A percentile compares a stretch with the other conserved stretches of the same genome.
Evolutionary conservation across 768 basidiomycete genomes (phyloP).

Genomic region (Rhizopogon vinicolor): DNA sequence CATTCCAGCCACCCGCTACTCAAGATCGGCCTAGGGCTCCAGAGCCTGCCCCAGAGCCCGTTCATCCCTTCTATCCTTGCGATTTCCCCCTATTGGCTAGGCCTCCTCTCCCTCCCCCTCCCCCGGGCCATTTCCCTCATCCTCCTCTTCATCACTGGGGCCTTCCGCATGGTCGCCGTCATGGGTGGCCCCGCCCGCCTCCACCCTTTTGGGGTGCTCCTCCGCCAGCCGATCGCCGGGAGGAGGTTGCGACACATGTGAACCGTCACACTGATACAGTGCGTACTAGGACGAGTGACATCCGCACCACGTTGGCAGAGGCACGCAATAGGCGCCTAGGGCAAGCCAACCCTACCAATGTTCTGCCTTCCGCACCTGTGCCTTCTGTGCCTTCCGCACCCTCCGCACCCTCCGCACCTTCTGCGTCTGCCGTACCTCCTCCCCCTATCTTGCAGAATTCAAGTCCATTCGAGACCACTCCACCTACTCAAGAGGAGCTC

Average conservation of each 20-base stretch:
- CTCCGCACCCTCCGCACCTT: background rate
- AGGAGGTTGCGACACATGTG: background rate
- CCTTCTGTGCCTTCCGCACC: background rate
- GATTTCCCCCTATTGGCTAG: constrained; percentile 5
- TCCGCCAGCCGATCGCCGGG: background rate
- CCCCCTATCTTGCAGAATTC: background rate
- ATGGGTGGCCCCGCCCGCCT: background rate
- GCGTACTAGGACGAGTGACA: background rate
- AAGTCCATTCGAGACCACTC: background rate
- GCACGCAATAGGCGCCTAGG: background rate
- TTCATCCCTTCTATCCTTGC: background rate
- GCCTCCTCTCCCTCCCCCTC: constrained; percentile 12
- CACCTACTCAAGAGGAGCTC: constrained; percentile 19
- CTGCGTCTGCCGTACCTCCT: background rate
- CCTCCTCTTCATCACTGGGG: constrained; percentile 20
- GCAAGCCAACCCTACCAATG: background rate
- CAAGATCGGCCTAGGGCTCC: background rate
- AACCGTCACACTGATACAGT: too few species aligned
- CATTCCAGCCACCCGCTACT: background rate
- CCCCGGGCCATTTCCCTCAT: constrained; percentile 11
- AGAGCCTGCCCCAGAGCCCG: background rate
- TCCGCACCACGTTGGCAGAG: background rate
- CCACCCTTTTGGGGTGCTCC: background rate
- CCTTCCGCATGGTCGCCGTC: background rate
- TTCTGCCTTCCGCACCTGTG: background rate